These are phyloP conservation scores for Trichophyton rubrum DNA, from an alignment of 2,329 filamentous ascomycete genomes.

Conservation along the genomic window DNA sequence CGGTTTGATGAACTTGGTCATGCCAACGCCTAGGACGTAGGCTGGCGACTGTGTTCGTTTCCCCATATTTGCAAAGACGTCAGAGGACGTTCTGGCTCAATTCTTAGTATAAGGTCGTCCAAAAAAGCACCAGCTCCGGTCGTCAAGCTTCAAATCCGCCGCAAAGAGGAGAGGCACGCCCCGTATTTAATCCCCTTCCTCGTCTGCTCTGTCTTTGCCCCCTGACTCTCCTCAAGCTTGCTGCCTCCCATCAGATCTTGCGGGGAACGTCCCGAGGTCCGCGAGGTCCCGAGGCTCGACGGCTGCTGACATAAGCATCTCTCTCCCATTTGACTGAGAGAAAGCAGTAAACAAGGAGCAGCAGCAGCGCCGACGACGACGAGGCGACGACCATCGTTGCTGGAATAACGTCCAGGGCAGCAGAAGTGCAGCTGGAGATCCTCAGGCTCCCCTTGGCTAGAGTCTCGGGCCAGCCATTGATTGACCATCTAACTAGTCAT, in stretches of 20 bases:
- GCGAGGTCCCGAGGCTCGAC: background rate
- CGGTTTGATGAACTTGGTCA: conserved; percentile 99
- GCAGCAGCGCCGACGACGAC: no score
- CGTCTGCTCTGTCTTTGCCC: no score
- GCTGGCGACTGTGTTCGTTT: conserved; percentile 42
- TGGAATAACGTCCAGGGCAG: background rate
- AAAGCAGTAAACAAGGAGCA: background rate
- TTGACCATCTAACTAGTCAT: no score
- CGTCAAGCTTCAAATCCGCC: background rate
- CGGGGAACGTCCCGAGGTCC: background rate
- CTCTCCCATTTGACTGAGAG: background rate
- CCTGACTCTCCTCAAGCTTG: background rate
- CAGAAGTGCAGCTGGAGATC: background rate
- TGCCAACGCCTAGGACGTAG: conserved; percentile 94
- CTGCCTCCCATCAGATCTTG: background rate
- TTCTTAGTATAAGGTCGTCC: background rate
- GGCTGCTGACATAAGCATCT: background rate
- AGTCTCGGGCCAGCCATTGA: background rate
- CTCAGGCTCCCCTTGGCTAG: background rate
- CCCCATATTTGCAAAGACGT: conserved; percentile 32
- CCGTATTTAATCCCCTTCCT: background rate
- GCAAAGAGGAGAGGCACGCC: background rate
- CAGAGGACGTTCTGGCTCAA: background rate
- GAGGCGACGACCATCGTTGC: background rate
- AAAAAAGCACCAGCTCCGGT: background rate